These are phyloP conservation scores for Leccinum obscurum DNA, from an alignment of 768 basidiomycete genomes.

Conservation along the genomic window DNA sequence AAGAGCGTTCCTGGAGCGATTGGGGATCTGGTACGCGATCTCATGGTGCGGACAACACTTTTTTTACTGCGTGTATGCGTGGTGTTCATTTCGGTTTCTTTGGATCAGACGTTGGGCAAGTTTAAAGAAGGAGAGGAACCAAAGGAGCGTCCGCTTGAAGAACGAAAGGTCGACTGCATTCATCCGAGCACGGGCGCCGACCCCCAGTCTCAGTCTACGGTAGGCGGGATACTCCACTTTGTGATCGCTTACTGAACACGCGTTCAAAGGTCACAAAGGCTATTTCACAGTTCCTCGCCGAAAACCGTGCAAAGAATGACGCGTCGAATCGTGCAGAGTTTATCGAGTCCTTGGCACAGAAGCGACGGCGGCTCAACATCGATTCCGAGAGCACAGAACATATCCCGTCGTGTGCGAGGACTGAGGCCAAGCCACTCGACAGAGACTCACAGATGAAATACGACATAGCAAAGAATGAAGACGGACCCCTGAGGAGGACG, in stretches of 20 bases:
- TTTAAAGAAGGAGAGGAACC: constrained; percentile 30
- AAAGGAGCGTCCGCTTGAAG: constrained; percentile 48
- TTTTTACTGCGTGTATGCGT: not conserved
- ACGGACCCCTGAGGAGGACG: constrained; percentile 70
- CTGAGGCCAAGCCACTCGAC: constrained; percentile 69
- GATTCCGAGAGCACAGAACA: constrained; percentile 35
- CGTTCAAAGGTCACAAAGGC: constrained; percentile 59
- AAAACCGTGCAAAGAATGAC: constrained; percentile 70
- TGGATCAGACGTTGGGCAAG: constrained; percentile 29
- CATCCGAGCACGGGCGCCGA: constrained; percentile 46
- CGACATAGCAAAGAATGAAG: constrained; percentile 83
- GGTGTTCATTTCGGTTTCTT: constrained; percentile 4
- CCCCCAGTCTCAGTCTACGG: constrained; percentile 58
- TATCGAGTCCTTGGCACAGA: constrained; percentile 56
- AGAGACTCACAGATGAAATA: constrained; percentile 83
- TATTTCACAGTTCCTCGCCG: constrained; percentile 70
- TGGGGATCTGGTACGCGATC: constrained; percentile 46
- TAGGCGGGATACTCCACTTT: constrained; percentile 36
- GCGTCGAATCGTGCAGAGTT: constrained; percentile 79
- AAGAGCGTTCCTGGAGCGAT: constrained; percentile 57
- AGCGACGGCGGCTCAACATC: constrained; percentile 45
- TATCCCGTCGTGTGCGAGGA: constrained; percentile 65
- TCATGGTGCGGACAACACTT: constrained; percentile 44
- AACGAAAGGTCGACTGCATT: constrained; percentile 67
- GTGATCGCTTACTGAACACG: constrained; percentile 6